These are phyloP conservation scores for Ulmus americana DNA, from an alignment of 331 rosid genomes.

Conservation along the genomic window DNA sequence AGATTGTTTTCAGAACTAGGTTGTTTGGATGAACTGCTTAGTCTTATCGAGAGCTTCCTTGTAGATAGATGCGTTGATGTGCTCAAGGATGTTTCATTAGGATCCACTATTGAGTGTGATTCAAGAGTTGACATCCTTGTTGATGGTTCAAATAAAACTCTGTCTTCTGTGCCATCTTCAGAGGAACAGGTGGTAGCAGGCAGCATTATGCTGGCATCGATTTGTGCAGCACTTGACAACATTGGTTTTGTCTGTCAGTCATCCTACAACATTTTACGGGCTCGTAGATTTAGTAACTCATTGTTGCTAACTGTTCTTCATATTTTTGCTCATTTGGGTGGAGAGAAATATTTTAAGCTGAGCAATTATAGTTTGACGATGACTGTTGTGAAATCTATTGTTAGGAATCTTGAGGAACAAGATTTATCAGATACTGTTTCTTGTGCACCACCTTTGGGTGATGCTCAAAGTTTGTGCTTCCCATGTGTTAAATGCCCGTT, in stretches of 20 bases:
- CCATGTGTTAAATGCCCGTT: slow-evolving; percentile 51
- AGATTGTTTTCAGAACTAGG: slow-evolving; percentile 30
- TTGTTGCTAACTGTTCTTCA: slow-evolving; percentile 58
- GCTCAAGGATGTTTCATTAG: slow-evolving; percentile 22
- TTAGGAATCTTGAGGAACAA: slow-evolving; percentile 48
- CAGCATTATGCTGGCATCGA: slow-evolving; percentile 61
- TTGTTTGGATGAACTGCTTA: slow-evolving; percentile 49
- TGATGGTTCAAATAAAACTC: slow-evolving; percentile 26
- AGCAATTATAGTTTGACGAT: slow-evolving; percentile 33
- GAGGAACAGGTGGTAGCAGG: slow-evolving; percentile 59
- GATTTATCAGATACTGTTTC: slow-evolving; percentile 29
- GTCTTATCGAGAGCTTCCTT: slow-evolving; percentile 61
- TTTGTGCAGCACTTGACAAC: slow-evolving; percentile 55
- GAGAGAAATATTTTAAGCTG: slow-evolving; percentile 41
- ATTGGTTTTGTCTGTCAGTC: slow-evolving; percentile 50
- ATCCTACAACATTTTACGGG: slow-evolving; percentile 49
- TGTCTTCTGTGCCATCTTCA: slow-evolving; percentile 41
- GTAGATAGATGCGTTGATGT: slow-evolving; percentile 38
- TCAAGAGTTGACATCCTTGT: slow-evolving; percentile 23
- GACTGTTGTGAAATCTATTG: slow-evolving; percentile 62
- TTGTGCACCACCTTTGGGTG: slow-evolving; percentile 34
- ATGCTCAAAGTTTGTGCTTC: slow-evolving; percentile 34
- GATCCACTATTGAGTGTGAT: slow-evolving; percentile 15
- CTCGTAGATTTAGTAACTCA: slow-evolving; percentile 35
- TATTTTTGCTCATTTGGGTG: slow-evolving; percentile 64